A percentile compares a stretch with the other conserved stretches of the same genome.
These are phyloP conservation scores for Pyricularia grisea DNA, from an alignment of 2,329 filamentous ascomycete species.

Conservation along the genomic window DNA sequence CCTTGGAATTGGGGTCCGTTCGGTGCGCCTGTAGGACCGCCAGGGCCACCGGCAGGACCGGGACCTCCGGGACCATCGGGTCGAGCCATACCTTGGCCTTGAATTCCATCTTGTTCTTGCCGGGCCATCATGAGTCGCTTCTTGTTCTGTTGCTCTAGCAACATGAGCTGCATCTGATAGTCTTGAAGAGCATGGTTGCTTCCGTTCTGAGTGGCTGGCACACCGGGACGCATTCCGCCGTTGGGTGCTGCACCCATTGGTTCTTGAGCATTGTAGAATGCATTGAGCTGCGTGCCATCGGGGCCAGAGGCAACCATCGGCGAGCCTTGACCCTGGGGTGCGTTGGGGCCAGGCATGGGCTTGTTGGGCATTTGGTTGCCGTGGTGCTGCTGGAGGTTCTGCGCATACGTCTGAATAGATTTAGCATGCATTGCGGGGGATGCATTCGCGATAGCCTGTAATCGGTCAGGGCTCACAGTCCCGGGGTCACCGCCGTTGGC, in stretches of 20 bases:
- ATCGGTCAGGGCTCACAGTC: conserved; percentile 65
- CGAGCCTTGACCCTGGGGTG: conserved; percentile 68
- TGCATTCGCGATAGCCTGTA: conserved; percentile 50
- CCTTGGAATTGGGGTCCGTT: conserved; percentile 58
- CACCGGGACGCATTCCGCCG: conserved; percentile 46
- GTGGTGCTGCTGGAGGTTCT: conserved; percentile 75
- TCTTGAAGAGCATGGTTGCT: conserved; percentile 78
- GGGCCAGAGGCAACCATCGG: conserved; percentile 68
- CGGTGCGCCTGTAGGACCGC: conserved; percentile 37
- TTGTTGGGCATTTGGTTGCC: conserved; percentile 73
- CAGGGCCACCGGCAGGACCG: conserved; percentile 43
- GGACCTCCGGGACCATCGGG: conserved; percentile 37
- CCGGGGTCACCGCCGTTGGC: conserved; percentile 67
- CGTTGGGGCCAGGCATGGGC: conserved; percentile 63
- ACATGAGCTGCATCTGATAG: conserved; percentile 84
- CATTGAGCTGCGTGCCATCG: conserved; percentile 47
- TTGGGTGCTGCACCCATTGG: conserved; percentile 35
- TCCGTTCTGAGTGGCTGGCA: conserved; percentile 35
- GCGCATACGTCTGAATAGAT: conserved; percentile 79
- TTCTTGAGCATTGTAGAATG: conserved; percentile 55
- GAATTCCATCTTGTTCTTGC: conserved; percentile 56
- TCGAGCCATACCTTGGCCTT: conserved; percentile 32
- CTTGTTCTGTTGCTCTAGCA: conserved; percentile 81
- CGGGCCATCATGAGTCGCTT: conserved; percentile 77
- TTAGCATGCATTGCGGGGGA: conserved; percentile 61